Base-by-base conservation (phyloP, 2,329 filamentous ascomycete genomes). In the Pyrenochaeta sp. region DNA sequence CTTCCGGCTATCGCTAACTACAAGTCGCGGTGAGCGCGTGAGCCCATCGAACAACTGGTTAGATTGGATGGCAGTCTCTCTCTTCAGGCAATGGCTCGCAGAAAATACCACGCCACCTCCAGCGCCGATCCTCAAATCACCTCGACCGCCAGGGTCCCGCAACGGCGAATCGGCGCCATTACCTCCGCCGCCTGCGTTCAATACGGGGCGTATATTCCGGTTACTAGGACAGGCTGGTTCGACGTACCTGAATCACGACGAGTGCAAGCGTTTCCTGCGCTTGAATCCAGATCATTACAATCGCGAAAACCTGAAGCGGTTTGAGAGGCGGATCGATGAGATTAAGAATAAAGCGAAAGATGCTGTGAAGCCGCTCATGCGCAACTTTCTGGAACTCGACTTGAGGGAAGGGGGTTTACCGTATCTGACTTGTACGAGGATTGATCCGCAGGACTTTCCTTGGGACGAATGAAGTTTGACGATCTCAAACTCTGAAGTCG, bases 21-120 rank as follows among this genome's bases (percentile, higher is more conserved):
- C 91, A 22, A 86, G 88, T 10, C 84, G 89, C 62, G 94, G 93
- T 52, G 93, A 97, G 73, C 87, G 92, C 52, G 91, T 97, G 44
- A 90, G 85, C 2, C 94, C 94, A 0, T 82, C 83, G 22, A 95
- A 90, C 49, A 88, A 88, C 52, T 97, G 93, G 75, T 83, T 97
- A 24, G 92, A 96, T 78, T 97, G 93, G 93, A 86, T 97, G 6
- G 92, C 88, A 19, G 87, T 97, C 48, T 91, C 88, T 42, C 82
- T 97, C 12, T 98, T 97, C 79, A 86, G 94, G 3, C 92, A 97
- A 77, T 97, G 93, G 93, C 83, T 97, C 6, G 92, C 92, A 3
- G 93, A 97, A 69, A 94, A 93, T 76, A 96, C 91, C 4, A 90
- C 91, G 1, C 90, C 92, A 0, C 85, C 89, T 3, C 87, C 87